Evolutionary conservation across 1,284 basidiomycete genomes (phyloP).

Genomic region (Heimioporus retisporus): DNA sequence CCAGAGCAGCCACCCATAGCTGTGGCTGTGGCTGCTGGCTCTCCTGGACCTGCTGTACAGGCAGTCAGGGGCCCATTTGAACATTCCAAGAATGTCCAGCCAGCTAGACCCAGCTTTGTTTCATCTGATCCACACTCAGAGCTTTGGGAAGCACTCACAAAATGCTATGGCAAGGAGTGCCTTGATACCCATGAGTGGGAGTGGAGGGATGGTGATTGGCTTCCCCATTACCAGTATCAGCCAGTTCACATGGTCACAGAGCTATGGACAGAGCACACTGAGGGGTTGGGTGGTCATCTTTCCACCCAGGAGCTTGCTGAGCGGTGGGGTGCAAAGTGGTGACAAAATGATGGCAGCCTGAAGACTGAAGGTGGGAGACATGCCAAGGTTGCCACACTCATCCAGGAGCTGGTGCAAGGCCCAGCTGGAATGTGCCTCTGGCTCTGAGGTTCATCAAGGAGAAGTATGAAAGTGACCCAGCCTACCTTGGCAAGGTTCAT

Average conservation of each 20-base stretch:
- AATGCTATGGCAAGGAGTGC: not conserved
- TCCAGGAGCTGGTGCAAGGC: conserved; percentile 21
- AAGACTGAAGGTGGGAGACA: conserved; percentile 20
- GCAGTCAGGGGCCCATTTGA: no score
- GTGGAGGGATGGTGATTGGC: conserved; percentile 18
- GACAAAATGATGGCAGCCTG: conserved; percentile 16
- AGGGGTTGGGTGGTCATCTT: conserved; percentile 20
- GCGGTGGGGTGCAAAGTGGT: conserved; percentile 27
- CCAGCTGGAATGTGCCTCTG: conserved; percentile 25
- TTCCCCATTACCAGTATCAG: conserved; percentile 23
- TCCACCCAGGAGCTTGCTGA: conserved; percentile 22
- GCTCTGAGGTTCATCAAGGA: conserved; percentile 25
- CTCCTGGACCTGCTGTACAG: no score
- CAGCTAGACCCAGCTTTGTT: not conserved
- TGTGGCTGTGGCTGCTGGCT: no score
- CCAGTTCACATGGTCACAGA: conserved; percentile 14
- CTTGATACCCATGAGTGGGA: conserved; percentile 25
- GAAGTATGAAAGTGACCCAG: conserved; percentile 21
- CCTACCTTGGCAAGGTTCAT: conserved; percentile 16
- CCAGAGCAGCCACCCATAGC: no score
- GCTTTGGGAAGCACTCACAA: conserved; percentile 6
- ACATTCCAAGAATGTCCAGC: no score
- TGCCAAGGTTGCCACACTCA: conserved; percentile 18
- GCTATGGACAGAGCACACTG: conserved; percentile 24
- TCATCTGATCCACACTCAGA: not conserved